Evolutionary conservation across 371 early-diverging fungal genomes (phyloP), one percentile per base, ranked within the genome.

Genomic region (Circinella umbellata): DNA sequence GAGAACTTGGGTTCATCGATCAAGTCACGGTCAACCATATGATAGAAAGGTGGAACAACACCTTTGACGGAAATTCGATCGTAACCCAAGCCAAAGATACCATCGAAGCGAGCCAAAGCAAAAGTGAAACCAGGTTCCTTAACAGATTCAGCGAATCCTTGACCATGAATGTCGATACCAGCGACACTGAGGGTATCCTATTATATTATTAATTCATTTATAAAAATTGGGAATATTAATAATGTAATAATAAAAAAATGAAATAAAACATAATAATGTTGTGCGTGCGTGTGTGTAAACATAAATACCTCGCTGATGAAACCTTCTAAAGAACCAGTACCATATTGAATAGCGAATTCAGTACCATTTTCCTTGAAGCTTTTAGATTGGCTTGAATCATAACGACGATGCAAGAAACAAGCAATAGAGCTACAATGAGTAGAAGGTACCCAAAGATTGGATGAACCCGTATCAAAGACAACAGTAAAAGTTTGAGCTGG

Each of bases 401-500:
- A 99, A 18, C 93, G 90, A 42, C 85, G 73, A 76, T 98, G 98
- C 75, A 97, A 81, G 74, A 89, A 95, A 77, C 99, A 99, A 9
- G 98, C 95, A 73, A 98, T 95, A 3, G 95, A 94, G 46, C 81
- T 84, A 86, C 98, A 98, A 68, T 91, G 91, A 5, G 92, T 94
- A 34, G 96, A 96, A 10, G 98, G 98, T 38, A 99, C 97, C 98
- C 98, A 97, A 49, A 97, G 89, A 76, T 97, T 97, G 61, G 94
- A 92, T 35, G 96, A 95, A 14, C 96, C 98, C 34, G 98, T 97
- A 82, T 98, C 98, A 69, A 97, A 94, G 36, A 99, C 93, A 37
- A 97, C 97, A 17, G 89, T 89, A 86, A 98, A 98, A 4, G 80
- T 85, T 81, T 98, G 98, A 51, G 91, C 85, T 49, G 98, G 98